Evolutionary conservation across 2,329 filamentous ascomycete genomes (phyloP).

Genomic region (Claviceps paspali): DNA sequence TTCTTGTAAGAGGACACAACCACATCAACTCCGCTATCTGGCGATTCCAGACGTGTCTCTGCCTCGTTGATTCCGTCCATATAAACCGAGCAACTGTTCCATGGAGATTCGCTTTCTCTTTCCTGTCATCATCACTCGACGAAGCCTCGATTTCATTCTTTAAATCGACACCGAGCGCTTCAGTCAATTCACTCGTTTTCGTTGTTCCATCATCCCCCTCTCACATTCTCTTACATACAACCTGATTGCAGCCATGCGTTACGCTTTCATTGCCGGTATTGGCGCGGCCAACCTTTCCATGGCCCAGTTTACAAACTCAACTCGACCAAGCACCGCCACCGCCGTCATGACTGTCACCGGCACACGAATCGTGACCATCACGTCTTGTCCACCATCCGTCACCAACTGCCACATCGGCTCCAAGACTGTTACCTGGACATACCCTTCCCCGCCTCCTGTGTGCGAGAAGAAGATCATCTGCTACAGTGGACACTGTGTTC

Average conservation of each 20-base stretch:
- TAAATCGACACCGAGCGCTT: conserved; percentile 13
- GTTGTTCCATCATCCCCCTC: conserved; percentile 2
- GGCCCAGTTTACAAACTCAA: conserved; percentile 10
- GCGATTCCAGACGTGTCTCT: conserved; percentile 4
- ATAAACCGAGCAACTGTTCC: conserved; percentile 13
- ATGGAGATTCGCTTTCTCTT: conserved; percentile 5
- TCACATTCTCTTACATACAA: conserved; percentile 6
- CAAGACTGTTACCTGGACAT: conserved; percentile 9
- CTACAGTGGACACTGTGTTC: conserved; percentile 18
- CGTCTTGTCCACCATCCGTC: conserved; percentile 12
- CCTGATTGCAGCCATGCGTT: no score
- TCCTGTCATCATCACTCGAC: conserved; percentile 7
- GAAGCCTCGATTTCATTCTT: conserved; percentile 18
- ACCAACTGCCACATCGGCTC: conserved; percentile 13
- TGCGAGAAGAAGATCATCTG: conserved; percentile 19
- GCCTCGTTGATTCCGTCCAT: conserved; percentile 9
- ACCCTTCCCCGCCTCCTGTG: conserved; percentile 10
- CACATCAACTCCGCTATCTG: no score
- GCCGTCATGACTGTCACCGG: conserved; percentile 14
- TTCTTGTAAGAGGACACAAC: conserved; percentile 2
- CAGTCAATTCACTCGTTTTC: conserved; percentile 7
- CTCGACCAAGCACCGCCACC: conserved; percentile 1
- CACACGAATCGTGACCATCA: conserved; percentile 15
- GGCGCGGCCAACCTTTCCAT: conserved; percentile 16
- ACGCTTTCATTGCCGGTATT: conserved; percentile 14